phyloP scores from a whole-genome alignment of 495 filamentous ascomycete genomes.

The Penicillium soppii region DNA sequence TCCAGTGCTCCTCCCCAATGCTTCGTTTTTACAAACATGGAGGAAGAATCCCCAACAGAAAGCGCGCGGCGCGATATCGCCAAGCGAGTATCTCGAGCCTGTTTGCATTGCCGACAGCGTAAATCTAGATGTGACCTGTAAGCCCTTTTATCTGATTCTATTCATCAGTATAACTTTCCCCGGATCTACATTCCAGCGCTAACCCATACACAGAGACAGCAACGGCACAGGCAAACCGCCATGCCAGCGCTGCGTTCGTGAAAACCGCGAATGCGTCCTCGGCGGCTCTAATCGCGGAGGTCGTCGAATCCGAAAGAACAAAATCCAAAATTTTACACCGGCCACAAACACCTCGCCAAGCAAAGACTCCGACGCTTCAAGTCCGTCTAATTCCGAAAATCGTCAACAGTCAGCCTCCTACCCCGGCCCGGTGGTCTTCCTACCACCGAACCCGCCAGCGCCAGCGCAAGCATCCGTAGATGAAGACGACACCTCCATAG shows the following conservation, averaged over 20 bases:
- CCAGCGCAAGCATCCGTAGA: slow-evolving; percentile 30
- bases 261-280: slow-evolving; percentile 59
- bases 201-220: slow-evolving; percentile 35
- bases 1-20: background rate
- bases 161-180: background rate
- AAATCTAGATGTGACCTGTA: slow-evolving; percentile 67
- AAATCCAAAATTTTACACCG: slow-evolving; percentile 42
- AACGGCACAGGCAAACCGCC: slow-evolving; percentile 52
- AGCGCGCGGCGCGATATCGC: slow-evolving; percentile 20
- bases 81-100: slow-evolving; percentile 62
- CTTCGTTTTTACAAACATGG: background rate
- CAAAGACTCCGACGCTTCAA: slow-evolving; percentile 29
- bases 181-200: slow-evolving; percentile 10
- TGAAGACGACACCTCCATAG: slow-evolving; percentile 44
- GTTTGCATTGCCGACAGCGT: slow-evolving; percentile 60
- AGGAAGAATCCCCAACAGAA: slow-evolving; percentile 5
- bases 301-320: slow-evolving; percentile 55
- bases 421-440: slow-evolving; percentile 38
- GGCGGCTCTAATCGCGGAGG: slow-evolving; percentile 63
- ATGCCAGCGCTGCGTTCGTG: slow-evolving; percentile 59
- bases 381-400: slow-evolving; percentile 30
- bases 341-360: slow-evolving; percentile 22
- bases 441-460: slow-evolving; percentile 34
- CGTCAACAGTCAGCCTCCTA: slow-evolving; percentile 30
- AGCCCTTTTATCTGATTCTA: slow-evolving; percentile 15